These are phyloP conservation scores for Vigna reflexopilosa DNA, from an alignment of 306 rosid species.

Conservation along the genomic window DNA sequence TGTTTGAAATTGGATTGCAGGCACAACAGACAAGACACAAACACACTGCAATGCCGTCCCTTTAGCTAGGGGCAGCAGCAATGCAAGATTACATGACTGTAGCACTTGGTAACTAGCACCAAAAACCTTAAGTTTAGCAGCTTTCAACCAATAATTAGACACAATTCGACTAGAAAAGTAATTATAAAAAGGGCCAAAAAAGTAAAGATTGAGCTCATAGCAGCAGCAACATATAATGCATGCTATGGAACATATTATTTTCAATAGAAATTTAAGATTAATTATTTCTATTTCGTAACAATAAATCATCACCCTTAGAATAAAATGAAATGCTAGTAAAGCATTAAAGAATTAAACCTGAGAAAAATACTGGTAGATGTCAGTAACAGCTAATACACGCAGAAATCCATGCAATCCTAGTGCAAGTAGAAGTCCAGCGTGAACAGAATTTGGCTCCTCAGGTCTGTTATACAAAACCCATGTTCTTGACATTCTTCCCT, in stretches of 20 bases:
- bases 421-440: slow-evolving; percentile 95
- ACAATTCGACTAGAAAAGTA: neutral
- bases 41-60: neutral
- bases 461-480: slow-evolving; percentile 92
- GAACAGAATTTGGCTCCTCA: slow-evolving; percentile 87
- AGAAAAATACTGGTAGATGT: slow-evolving; percentile 83
- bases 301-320: slow-evolving; percentile 25
- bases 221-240: slow-evolving; percentile 14
- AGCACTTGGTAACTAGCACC: neutral
- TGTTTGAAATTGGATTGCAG: neutral
- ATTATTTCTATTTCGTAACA: neutral
- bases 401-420: slow-evolving; percentile 92
- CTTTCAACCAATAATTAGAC: slow-evolving; percentile 8
- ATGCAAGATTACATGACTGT: neutral
- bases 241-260: slow-evolving; percentile 22
- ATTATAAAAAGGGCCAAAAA: slow-evolving; percentile 19
- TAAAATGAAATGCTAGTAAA: slow-evolving; percentile 24
- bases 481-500: slow-evolving; percentile 98
- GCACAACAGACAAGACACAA: neutral
- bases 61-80: neutral
- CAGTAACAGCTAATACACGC: slow-evolving; percentile 74
- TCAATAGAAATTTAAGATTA: slow-evolving; percentile 17
- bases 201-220: slow-evolving; percentile 11
- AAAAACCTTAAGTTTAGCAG: neutral
- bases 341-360: slow-evolving; percentile 60